These are phyloP conservation scores for Fusarium tanahbumbuense DNA, from an alignment of 2,329 filamentous ascomycete species.

Conservation along the genomic window DNA sequence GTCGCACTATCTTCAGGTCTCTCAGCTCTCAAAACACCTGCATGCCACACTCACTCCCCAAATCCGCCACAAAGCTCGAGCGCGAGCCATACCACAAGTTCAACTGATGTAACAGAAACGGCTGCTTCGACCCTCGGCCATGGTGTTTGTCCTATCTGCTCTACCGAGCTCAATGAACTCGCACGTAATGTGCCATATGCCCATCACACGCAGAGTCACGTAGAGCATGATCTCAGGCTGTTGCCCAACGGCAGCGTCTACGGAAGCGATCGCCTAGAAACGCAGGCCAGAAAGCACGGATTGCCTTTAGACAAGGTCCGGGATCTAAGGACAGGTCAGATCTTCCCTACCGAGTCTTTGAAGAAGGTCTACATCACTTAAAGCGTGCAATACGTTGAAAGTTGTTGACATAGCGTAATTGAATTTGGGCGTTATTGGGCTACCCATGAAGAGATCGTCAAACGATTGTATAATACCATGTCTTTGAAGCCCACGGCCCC, in stretches of 20 bases:
- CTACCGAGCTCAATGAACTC: conserved; percentile 91
- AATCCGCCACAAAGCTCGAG: conserved; percentile 9
- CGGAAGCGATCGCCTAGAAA: conserved; percentile 77
- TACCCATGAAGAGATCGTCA: not conserved
- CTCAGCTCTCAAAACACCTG: conserved; percentile 93
- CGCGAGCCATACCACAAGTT: conserved; percentile 58
- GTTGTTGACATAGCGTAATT: not conserved
- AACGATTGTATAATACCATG: conserved; percentile 11
- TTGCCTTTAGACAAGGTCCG: conserved; percentile 74
- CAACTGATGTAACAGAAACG: conserved; percentile 54
- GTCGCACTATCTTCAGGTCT: conserved; percentile 91
- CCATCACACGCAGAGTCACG: conserved; percentile 92
- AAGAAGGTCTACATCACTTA: conserved; percentile 94
- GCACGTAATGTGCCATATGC: conserved; percentile 92
- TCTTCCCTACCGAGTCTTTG: conserved; percentile 70
- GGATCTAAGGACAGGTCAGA: conserved; percentile 80
- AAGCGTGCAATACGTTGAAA: not conserved
- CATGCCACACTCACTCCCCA: conserved; percentile 71
- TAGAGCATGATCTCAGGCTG: conserved; percentile 87
- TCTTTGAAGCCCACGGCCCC: not conserved
- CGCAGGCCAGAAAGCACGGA: conserved; percentile 83
- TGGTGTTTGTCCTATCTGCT: conserved; percentile 94
- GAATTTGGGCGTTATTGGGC: not conserved
- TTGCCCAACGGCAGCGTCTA: conserved; percentile 91
- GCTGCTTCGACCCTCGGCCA: conserved; percentile 66